phyloP scores from a whole-genome alignment of 371 early-diverging fungal genomes.

The Choanephora cucurbitarum region DNA sequence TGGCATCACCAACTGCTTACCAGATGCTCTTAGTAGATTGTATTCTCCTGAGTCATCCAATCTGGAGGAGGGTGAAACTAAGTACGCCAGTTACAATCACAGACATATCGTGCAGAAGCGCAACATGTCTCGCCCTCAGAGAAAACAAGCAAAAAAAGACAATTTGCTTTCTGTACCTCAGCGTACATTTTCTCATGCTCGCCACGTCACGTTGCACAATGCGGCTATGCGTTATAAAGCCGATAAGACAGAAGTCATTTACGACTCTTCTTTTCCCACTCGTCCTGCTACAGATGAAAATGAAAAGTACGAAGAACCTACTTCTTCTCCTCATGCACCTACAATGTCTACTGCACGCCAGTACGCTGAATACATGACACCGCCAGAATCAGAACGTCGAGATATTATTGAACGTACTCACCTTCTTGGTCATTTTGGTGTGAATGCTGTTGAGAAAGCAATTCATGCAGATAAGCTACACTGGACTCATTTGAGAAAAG shows the following conservation, averaged over 20 bases:
- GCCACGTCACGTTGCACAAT: neutral
- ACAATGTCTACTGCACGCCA: neutral
- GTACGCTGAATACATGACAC: slow-evolving; percentile 6
- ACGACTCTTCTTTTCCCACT: too few species aligned
- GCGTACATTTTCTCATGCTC: neutral
- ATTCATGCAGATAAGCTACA: slow-evolving; percentile 16
- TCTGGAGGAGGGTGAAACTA: slow-evolving; percentile 12
- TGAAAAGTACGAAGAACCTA: too few species aligned
- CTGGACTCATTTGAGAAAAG: slow-evolving; percentile 7
- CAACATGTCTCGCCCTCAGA: neutral
- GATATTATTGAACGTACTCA: slow-evolving; percentile 12
- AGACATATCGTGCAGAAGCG: neutral
- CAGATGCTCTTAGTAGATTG: slow-evolving; percentile 14
- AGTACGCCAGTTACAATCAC: neutral
- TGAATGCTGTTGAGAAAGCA: neutral
- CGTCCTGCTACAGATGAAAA: too few species aligned
- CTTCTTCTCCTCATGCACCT: too few species aligned
- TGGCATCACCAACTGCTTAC: slow-evolving; percentile 13
- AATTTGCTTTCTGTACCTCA: too few species aligned
- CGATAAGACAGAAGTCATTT: too few species aligned
- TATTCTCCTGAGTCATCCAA: slow-evolving; percentile 1
- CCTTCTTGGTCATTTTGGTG: slow-evolving; percentile 18
- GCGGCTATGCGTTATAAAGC: too few species aligned
- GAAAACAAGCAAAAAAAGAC: too few species aligned
- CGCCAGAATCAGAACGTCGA: slow-evolving; percentile 9